Base-by-base conservation (phyloP, 1,284 basidiomycete genomes). In the Fistulina hepatica region DNA sequence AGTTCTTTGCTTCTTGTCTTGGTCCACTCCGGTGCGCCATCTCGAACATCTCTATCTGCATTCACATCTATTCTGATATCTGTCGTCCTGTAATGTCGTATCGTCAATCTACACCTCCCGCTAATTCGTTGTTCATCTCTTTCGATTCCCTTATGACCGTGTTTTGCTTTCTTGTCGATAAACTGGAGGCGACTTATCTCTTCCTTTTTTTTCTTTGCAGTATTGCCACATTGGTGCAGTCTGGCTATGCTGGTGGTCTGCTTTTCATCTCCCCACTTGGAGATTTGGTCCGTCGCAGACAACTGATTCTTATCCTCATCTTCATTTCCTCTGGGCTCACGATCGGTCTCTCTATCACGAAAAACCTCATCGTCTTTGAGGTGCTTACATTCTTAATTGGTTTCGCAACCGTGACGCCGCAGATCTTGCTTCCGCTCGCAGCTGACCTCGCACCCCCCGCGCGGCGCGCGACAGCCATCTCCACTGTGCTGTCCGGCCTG, bases 401-500 rank as follows among this genome's bases (percentile, higher is more conserved):
- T 1, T 54, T 65, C 6, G 56, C 66, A 22, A 73, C 67, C 5
- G 75, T 80, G 21, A 65, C 67, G 2, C 71, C 73, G 1, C 71
- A 74, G 51, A 64, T 75, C 30, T 65, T 80, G 40, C 63, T 81
- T 23, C 77, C 80, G 0, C 67, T 81, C 33, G 73, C 76, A 5
- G 79, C 68, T 6, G 76, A 78, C 54, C 60, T 84, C 5, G 81
- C 80, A 1, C 69, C 76, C 3, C 69, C 73, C 3, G 62, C 74
- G 33, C 67, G 67, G 15, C 66, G 81, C 13, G 78, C 75, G 2
- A 63, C 71, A 11, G 71, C 77, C 0, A 63, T 85, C 39, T 73
- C 77, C 2, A 70, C 82, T 36, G 77, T 81, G 3, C 55, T 81
- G 10, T 70, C 74, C 0, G 82, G 81, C 0, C 59, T 84, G 15